Evolutionary conservation across 1,284 basidiomycete genomes (phyloP).

Genomic region (Cutaneotrichosporon spelunceum): DNA sequence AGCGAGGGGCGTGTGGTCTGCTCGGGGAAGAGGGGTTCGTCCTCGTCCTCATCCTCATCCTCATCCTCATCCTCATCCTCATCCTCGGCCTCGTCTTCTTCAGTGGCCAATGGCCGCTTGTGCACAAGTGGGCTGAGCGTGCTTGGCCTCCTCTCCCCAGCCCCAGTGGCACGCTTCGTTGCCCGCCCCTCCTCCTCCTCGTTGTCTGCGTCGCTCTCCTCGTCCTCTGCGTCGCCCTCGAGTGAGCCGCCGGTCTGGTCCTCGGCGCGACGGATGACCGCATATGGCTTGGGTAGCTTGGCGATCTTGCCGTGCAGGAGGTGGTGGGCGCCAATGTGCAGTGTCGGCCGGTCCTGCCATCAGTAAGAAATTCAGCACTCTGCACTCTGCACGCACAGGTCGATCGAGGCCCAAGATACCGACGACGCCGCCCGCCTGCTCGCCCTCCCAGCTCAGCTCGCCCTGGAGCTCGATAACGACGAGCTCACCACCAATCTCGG

Average conservation of each 20-base stretch:
- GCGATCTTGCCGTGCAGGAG: conserved; percentile 81
- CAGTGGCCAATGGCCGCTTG: conserved; percentile 2
- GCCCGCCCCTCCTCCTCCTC: conserved; percentile 24
- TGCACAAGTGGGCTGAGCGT: not conserved
- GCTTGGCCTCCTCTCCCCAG: not conserved
- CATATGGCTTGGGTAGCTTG: conserved; percentile 70
- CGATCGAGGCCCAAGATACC: conserved; percentile 48
- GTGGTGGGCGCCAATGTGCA: conserved; percentile 75
- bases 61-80: conserved; percentile 34
- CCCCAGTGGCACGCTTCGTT: conserved; percentile 4
- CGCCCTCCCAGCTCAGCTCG: conserved; percentile 58
- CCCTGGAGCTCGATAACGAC: conserved; percentile 50
- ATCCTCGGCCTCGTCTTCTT: no score
- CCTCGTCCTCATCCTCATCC: conserved; percentile 34
- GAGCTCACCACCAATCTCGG: conserved; percentile 45
- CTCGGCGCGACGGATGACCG: conserved; percentile 54
- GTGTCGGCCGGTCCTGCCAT: conserved; percentile 66
- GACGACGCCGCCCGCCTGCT: conserved; percentile 41
- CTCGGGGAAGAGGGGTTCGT: conserved; percentile 31
- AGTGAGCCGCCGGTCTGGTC: conserved; percentile 7
- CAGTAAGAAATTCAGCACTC: no score
- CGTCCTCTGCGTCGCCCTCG: conserved; percentile 26
- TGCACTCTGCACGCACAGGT: conserved; percentile 38
- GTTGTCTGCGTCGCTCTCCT: conserved; percentile 25
- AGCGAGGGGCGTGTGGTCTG: conserved; percentile 6